Evolutionary conservation across 176 grass and related monocot species (phyloP), one percentile per base, ranked within the genome.

Genomic region (Coix lacrymajobi): DNA sequence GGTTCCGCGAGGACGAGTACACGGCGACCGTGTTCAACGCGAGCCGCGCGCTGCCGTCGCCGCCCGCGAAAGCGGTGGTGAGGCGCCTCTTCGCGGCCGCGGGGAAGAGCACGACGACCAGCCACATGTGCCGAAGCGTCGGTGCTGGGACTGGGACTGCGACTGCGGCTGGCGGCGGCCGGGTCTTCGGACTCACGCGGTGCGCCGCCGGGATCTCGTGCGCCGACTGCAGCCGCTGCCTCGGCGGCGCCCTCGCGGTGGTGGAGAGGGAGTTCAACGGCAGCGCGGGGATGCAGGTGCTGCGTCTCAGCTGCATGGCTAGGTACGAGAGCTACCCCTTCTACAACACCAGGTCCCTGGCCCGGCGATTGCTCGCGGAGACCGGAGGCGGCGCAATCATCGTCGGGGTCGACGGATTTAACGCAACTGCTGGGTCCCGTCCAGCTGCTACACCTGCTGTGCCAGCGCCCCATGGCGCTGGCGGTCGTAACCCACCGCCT

Each of bases 311-410:
- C 63, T 54, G 78, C 78, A 68, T 19, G 63, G 45, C 63, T 22
- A 54, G 78, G 44, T 69, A 80, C 63, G 63, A 80, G 78, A 68
- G 63, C 78, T 54, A 80, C 13, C 63, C 45, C 0, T 68, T 80
- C 64, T 66, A 66, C 62, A 66, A 24, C 26, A 24, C 14, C 39
- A 6, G 40, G 15, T 11, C 15, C 37, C 49, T 56, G 12, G 10
- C 6, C n/a, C 34, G 34, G 54, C n/a, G 54, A 58, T 25, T 58
- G 22, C 54, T 58, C 1, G 8, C 44, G 44, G 39, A 11, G 37
- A 8, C 33, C 44, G 44, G 39, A 11, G 37, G 37, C 33, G 33
- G 4, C 33, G 33, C 33, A n/a, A n/a, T n/a, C n/a, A n/a, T 33
- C 4, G 41, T 3, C 40, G 10, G 8, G 40, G 1, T 12, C 10